Evolutionary conservation across 768 basidiomycete genomes (phyloP).

Genomic region (Suillus luteus): DNA sequence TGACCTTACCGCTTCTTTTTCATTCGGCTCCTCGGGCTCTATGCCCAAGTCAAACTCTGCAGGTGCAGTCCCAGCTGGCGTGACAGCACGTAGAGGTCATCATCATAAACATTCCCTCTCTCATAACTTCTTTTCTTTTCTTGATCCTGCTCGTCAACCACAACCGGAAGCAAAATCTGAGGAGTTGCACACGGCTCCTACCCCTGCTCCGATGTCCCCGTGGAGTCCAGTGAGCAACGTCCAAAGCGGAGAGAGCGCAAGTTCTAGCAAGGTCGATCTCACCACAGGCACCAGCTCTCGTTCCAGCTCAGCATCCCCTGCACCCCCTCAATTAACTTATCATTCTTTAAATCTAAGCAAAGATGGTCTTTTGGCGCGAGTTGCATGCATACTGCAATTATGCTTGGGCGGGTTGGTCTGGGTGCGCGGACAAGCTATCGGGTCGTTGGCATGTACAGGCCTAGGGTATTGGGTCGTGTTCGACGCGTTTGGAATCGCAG

Average conservation of each 20-base stretch:
- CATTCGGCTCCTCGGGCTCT: constrained; percentile 41
- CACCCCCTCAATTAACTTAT: constrained; percentile 7
- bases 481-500: constrained; percentile 77
- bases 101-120: constrained; percentile 94
- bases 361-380: constrained; percentile 26
- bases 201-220: constrained; percentile 62
- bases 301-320: constrained; percentile 24
- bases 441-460: constrained; percentile 85
- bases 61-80: constrained; percentile 18
- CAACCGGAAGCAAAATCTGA: constrained; percentile 22
- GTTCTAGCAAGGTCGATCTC: neutral
- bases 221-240: constrained; percentile 49
- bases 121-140: constrained; percentile 94
- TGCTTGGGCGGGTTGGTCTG: constrained; percentile 75
- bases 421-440: constrained; percentile 87
- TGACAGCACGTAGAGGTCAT: constrained; percentile 57
- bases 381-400: constrained; percentile 44
- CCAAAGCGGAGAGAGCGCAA: neutral
- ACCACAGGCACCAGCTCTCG: constrained; percentile 12
- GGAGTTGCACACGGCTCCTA: constrained; percentile 58
- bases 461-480: constrained; percentile 97
- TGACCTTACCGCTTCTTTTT: constrained; percentile 58
- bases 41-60: constrained; percentile 36
- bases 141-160: constrained; percentile 56
- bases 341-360: neutral